A percentile compares a stretch with the other conserved stretches of the same genome.
phyloP scores from a whole-genome alignment of 768 basidiomycete genomes.

The Tulasnella sp. region DNA sequence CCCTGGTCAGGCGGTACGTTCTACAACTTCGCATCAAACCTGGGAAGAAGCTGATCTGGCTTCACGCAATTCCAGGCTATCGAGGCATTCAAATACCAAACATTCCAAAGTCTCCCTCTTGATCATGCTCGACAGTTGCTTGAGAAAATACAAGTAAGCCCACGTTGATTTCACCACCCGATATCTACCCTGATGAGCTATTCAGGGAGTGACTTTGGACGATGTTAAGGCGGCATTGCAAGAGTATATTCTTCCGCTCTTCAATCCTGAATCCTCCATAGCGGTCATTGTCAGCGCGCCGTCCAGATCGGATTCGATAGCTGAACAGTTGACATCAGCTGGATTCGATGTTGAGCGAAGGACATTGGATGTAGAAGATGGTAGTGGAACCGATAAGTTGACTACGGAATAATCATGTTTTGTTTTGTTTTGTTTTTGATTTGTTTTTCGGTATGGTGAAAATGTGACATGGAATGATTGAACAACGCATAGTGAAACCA shows the following conservation, averaged over 20 bases:
- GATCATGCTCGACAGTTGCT: slow-evolving; percentile 62
- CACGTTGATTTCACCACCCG: too few relatives aligned
- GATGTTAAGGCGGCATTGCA: slow-evolving; percentile 58
- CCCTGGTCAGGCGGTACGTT: slow-evolving; percentile 68
- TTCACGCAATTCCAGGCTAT: slow-evolving; percentile 43
- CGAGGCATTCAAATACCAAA: slow-evolving; percentile 80
- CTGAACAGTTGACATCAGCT: slow-evolving; percentile 42
- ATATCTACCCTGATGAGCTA: too few relatives aligned
- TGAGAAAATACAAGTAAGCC: slow-evolving; percentile 43
- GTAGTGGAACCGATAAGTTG: too few relatives aligned
- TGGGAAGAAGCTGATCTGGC: not conserved
- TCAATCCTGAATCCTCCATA: slow-evolving; percentile 60
- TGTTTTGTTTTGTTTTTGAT: too few relatives aligned
- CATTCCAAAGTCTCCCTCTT: slow-evolving; percentile 69
- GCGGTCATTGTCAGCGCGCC: slow-evolving; percentile 76
- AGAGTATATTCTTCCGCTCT: slow-evolving; percentile 73
- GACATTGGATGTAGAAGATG: slow-evolving; percentile 32
- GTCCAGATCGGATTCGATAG: slow-evolving; percentile 60
- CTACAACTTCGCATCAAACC: not conserved
- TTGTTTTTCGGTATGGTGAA: too few relatives aligned
- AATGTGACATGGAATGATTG: too few relatives aligned
- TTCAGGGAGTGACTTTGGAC: slow-evolving; percentile 55
- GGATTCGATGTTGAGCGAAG: slow-evolving; percentile 73
- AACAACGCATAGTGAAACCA: too few relatives aligned
- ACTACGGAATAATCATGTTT: too few relatives aligned